A percentile compares a stretch with the other conserved stretches of the same genome.
Evolutionary conservation across 2,329 filamentous ascomycete genomes (phyloP).

Genomic region (Penicillium rolfsii): DNA sequence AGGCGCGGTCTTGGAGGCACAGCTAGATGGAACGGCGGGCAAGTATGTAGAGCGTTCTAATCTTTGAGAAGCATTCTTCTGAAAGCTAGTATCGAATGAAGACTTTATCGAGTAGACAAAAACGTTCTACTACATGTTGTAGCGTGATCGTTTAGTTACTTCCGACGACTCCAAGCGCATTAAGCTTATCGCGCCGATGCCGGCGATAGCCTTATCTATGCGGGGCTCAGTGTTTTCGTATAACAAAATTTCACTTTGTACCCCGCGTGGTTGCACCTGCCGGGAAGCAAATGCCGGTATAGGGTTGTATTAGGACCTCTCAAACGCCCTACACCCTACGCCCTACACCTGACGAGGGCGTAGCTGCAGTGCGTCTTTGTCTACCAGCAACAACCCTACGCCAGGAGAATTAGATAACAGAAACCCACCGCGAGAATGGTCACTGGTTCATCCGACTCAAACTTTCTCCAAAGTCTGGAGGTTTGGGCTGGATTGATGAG

Average conservation of each 20-base stretch:
- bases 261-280: conserved; percentile 5
- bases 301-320: conserved; percentile 12
- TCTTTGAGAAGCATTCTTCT: neutral
- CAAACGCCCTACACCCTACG: conserved; percentile 11
- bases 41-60: conserved; percentile 49
- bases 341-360: conserved; percentile 25
- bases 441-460: conserved; percentile 3
- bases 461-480: conserved; percentile 5
- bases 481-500: conserved; percentile 18
- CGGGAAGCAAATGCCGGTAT: conserved; percentile 1
- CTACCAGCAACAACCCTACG: conserved; percentile 4
- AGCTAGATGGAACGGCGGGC: conserved; percentile 60
- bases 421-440: conserved; percentile 5
- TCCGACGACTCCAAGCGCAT: conserved; percentile 2
- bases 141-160: neutral
- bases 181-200: conserved; percentile 36
- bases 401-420: conserved; percentile 23
- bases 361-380: conserved; percentile 5
- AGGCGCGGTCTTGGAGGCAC: conserved; percentile 65
- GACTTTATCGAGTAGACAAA: neutral
- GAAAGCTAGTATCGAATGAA: neutral
- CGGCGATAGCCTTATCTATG: conserved; percentile 43
- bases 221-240: conserved; percentile 24
- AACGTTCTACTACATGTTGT: neutral
- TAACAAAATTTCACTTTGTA: conserved; percentile 13